Percentiles rank a stretch among this genome's conserved stretches.
Conservation (phyloP, 768 basidiomycete genomes). For the Trametes coccinea region DNA sequence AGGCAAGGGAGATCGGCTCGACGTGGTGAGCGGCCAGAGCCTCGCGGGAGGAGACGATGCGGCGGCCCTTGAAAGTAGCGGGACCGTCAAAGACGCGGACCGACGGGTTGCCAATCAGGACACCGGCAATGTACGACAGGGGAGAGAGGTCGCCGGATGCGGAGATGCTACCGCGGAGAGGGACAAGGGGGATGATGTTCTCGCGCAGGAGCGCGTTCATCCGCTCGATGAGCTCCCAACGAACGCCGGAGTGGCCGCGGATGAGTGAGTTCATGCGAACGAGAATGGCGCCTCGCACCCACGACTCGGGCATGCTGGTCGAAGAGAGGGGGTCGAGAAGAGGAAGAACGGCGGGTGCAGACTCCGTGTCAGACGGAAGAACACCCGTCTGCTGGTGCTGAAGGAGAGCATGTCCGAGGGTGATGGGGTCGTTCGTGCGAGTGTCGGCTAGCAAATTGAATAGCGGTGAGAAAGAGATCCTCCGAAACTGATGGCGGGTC, state of each 20-base stretch:
- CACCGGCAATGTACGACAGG: conserved; percentile 81
- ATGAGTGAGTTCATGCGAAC: conserved; percentile 89
- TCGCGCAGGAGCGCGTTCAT: conserved; percentile 72
- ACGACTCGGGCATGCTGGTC: conserved; percentile 79
- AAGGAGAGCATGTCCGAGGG: conserved; percentile 79
- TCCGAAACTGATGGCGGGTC: conserved; percentile 14
- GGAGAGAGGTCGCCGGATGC: conserved; percentile 84
- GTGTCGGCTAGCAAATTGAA: conserved; percentile 61
- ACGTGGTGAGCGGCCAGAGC: conserved; percentile 64
- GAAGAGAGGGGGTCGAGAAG: conserved; percentile 68
- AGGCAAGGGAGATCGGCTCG: conserved; percentile 62
- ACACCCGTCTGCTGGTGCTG: conserved; percentile 83
- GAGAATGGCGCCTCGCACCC: conserved; percentile 86
- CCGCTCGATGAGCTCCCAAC: conserved; percentile 76
- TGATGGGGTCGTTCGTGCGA: conserved; percentile 69
- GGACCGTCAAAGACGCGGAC: conserved; percentile 69
- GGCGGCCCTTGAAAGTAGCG: conserved; percentile 46
- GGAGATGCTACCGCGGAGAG: conserved; percentile 80
- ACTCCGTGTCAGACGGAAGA: conserved; percentile 56
- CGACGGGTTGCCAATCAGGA: conserved; percentile 76
- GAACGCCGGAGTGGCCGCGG: conserved; percentile 84
- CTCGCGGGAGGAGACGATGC: conserved; percentile 53
- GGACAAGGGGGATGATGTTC: conserved; percentile 78
- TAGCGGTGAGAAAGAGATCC: conserved; percentile 4
- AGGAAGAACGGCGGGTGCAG: conserved; percentile 55